Conservation (phyloP, 768 basidiomycete genomes). For the Lentinula sp. region DNA sequence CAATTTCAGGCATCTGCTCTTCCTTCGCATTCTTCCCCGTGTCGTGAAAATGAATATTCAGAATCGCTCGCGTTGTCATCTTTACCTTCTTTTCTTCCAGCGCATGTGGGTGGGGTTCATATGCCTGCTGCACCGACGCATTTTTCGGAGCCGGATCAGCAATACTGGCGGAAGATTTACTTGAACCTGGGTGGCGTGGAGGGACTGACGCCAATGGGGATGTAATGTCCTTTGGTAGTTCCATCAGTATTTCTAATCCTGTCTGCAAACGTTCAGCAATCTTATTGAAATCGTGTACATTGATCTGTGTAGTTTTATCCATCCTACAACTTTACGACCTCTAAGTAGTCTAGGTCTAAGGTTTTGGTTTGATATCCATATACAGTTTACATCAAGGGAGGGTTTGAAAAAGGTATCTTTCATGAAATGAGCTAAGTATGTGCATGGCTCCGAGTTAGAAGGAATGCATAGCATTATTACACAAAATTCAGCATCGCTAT, state of each 20-base stretch:
- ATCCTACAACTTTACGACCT: no score
- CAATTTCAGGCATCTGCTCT: not conserved
- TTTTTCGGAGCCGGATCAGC: conserved; percentile 50
- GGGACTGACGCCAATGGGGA: not conserved
- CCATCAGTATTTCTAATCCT: not conserved
- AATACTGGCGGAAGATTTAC: conserved; percentile 74
- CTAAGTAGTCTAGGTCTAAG: no score
- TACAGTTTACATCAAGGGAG: no score
- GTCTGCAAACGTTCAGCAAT: not conserved
- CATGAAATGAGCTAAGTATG: no score
- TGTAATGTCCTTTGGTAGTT: no score
- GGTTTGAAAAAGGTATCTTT: no score
- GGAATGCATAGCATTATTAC: not conserved
- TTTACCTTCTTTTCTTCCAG: not conserved
- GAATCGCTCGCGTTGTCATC: not conserved
- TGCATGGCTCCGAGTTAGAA: no score
- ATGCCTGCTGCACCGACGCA: conserved; percentile 7
- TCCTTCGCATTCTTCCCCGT: not conserved
- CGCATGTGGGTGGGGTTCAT: not conserved
- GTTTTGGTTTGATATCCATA: no score
- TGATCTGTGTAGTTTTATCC: not conserved
- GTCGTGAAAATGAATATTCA: not conserved
- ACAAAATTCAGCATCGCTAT: not conserved
- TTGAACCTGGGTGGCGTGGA: conserved; percentile 62
- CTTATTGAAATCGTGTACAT: not conserved